A percentile compares a stretch with the other conserved stretches of the same genome.
Conservation (phyloP, 2,329 filamentous ascomycete species). For the Pseudocercospora eumusae region DNA sequence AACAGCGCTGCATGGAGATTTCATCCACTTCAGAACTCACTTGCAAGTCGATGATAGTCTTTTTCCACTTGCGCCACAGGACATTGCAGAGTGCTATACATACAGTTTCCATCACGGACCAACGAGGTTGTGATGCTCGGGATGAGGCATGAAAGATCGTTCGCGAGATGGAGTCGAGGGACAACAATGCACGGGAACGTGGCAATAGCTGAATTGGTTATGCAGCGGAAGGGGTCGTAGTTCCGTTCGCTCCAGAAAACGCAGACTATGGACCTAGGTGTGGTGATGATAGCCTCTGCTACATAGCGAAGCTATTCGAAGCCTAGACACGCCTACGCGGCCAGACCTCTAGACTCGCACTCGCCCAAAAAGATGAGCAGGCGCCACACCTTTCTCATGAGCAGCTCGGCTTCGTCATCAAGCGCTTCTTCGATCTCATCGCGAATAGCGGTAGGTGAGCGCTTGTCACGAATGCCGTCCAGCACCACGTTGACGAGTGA, state of each 20-base stretch:
- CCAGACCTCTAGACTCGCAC: constrained; percentile 25
- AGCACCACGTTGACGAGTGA: constrained; percentile 91
- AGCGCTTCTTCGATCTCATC: constrained; percentile 86
- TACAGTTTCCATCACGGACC: no score
- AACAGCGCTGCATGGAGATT: no score
- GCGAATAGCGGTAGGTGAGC: constrained; percentile 67
- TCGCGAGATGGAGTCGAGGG: no score
- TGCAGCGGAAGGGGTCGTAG: not conserved
- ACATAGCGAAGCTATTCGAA: not conserved
- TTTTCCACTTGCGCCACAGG: no score
- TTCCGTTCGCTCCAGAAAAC: not conserved
- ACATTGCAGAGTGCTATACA: no score
- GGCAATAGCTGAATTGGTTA: no score
- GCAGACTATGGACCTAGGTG: not conserved
- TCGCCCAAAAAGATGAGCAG: constrained; percentile 30
- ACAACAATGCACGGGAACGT: no score
- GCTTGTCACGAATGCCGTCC: constrained; percentile 75
- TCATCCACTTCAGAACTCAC: no score
- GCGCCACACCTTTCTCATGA: constrained; percentile 92
- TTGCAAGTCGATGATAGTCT: no score
- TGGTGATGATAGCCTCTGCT: not conserved
- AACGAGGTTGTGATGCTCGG: no score
- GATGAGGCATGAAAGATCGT: no score
- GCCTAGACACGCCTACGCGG: not conserved
- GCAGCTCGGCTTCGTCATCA: constrained; percentile 88